Conservation (phyloP, 2,329 filamentous ascomycete genomes). For the Aspergillus spinulosporus region DNA sequence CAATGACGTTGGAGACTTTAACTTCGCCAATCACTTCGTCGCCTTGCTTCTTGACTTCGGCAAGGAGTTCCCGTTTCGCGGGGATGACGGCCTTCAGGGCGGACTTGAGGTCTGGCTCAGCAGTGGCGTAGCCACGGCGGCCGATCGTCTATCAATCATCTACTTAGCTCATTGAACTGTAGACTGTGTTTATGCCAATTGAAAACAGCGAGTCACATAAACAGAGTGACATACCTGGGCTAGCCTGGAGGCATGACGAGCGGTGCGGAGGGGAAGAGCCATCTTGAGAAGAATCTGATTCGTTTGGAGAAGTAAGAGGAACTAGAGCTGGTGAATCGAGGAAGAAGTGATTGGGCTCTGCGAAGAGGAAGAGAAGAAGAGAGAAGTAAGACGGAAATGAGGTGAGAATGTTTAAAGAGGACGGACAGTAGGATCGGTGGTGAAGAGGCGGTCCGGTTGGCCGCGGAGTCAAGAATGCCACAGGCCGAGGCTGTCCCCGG, state of each 20-base stretch:
- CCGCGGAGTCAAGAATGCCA: constrained; percentile 11
- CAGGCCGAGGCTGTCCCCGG: constrained; percentile 11
- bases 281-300: constrained; percentile 19
- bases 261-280: constrained; percentile 35
- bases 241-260: constrained; percentile 40
- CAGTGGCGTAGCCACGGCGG: constrained; percentile 53
- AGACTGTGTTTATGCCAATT: background rate
- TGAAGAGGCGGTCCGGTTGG: constrained; percentile 15
- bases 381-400: constrained; percentile 1
- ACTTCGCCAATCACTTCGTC: constrained; percentile 85
- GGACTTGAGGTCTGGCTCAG: constrained; percentile 86
- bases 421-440: background rate
- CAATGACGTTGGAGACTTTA: constrained; percentile 90
- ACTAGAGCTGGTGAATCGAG: background rate
- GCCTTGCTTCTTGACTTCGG: constrained; percentile 84
- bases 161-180: background rate
- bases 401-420: constrained; percentile 1
- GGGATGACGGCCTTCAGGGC: constrained; percentile 83
- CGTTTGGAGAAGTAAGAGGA: background rate
- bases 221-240: constrained; percentile 34
- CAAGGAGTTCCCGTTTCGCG: constrained; percentile 87
- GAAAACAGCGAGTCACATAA: background rate
- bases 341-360: background rate
- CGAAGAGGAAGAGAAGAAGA: constrained; percentile 11
- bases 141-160: constrained; percentile 5